Base-by-base conservation (phyloP, 768 basidiomycete genomes). In the Lactarius akahatsu region DNA sequence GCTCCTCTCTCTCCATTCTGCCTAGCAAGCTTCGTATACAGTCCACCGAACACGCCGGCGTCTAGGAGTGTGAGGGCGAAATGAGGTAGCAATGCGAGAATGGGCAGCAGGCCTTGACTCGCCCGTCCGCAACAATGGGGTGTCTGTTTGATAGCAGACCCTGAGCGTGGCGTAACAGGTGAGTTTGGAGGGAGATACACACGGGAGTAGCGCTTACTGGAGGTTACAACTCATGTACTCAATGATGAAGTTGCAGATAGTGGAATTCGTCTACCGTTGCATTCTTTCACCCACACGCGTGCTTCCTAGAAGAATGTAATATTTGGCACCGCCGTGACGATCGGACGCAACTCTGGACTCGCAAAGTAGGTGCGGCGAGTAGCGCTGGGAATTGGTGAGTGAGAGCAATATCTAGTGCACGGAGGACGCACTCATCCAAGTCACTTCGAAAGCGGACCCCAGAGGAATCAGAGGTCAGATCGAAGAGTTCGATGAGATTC, bases 141-240 rank as follows among this genome's bases (percentile, higher is more conserved):
- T 91, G 85, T 58, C 85, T 79, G 68, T 85, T 84, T 1, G 88
- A 86, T 23, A 91, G 69, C 10, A 92, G 78, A 11, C 89, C 89
- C 90, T 90, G 41, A 30, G 8, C 11, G n/a, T 54, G 45, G 52
- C 23, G 30, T 57, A 36, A 40, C 26, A 28, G 2, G 45, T 66
- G 41, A 23, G n/a, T 30, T 36, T 45, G 28, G 41, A 32, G 6
- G 20, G 20, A 13, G 0, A 8, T 32, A 45, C 16, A 13, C 16
- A 8, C 72, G 57, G 36, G 9, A 13, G 30, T 10, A 11, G 6
- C 7, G 4, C 82, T 18, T 76, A 91, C 90, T 80, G 91, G 74
- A 45, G 91, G 71, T 94, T 90, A 0, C 90, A 91, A 68, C 88
- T 82, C 72, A 94, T 91, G 66, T 91, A 94, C 72, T 92, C 86